Conservation (phyloP, 495 filamentous ascomycete genomes). For the Aspergillus cristatus region DNA sequence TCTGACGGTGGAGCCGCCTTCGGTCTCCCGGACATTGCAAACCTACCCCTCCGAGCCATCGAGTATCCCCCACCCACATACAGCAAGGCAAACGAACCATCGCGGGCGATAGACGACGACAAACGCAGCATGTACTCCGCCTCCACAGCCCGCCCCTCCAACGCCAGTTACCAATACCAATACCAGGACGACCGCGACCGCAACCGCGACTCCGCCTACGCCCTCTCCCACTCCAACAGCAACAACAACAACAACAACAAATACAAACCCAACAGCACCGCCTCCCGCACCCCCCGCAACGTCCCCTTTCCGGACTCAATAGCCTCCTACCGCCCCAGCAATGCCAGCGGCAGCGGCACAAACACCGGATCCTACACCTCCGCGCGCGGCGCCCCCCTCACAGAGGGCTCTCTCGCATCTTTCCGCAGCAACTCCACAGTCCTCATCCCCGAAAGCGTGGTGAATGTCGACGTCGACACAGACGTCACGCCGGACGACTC, state of each 20-base stretch:
- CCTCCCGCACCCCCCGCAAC: slow-evolving; percentile 24
- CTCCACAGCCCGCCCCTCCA: slow-evolving; percentile 34
- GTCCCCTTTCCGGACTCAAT: slow-evolving; percentile 18
- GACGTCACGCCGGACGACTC: slow-evolving; percentile 29
- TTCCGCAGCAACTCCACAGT: slow-evolving; percentile 31
- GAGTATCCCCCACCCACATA: slow-evolving; percentile 30
- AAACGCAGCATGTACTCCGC: slow-evolving; percentile 29
- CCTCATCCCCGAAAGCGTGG: slow-evolving; percentile 41
- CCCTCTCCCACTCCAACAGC: neutral
- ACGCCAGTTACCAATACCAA: slow-evolving; percentile 9
- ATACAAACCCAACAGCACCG: slow-evolving; percentile 15
- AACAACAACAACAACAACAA: too few species aligned
- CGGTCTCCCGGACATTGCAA: slow-evolving; percentile 8
- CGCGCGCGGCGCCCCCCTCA: slow-evolving; percentile 20
- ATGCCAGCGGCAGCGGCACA: slow-evolving; percentile 2
- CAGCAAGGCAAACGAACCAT: slow-evolving; percentile 25
- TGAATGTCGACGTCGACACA: slow-evolving; percentile 25
- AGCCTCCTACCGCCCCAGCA: slow-evolving; percentile 11
- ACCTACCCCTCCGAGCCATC: slow-evolving; percentile 32
- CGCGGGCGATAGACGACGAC: slow-evolving; percentile 19
- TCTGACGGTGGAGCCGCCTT: slow-evolving; percentile 31
- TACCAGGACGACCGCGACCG: slow-evolving; percentile 7
- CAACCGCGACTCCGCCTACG: slow-evolving; percentile 11
- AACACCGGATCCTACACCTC: slow-evolving; percentile 11
- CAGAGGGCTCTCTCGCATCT: slow-evolving; percentile 12